phyloP scores from a whole-genome alignment of 2,329 filamentous ascomycete genomes.

The Alternaria novae-zelandiae region DNA sequence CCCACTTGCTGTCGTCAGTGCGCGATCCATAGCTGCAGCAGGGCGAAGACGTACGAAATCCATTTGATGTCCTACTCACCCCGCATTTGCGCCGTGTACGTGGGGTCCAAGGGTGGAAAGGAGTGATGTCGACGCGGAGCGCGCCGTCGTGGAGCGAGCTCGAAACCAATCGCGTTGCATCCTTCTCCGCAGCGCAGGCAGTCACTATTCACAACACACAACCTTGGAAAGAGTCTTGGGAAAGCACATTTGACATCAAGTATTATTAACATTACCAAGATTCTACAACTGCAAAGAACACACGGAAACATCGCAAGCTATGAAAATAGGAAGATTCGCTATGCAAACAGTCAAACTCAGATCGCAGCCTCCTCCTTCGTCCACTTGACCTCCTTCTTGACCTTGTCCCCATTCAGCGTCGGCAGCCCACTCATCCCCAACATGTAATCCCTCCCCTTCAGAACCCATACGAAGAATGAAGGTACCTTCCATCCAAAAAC shows the following conservation, averaged over 20 bases:
- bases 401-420: slow-evolving; percentile 20
- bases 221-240: neutral
- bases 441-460: slow-evolving; percentile 53
- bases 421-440: slow-evolving; percentile 22
- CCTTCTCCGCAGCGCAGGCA: slow-evolving; percentile 12
- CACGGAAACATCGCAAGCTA: neutral
- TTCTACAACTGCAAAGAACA: neutral
- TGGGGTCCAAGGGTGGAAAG: slow-evolving; percentile 23
- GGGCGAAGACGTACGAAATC: slow-evolving; percentile 29
- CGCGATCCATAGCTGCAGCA: neutral
- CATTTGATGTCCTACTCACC: slow-evolving; percentile 31
- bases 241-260: neutral
- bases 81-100: slow-evolving; percentile 31
- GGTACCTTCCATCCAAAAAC: slow-evolving; percentile 49
- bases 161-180: slow-evolving; percentile 17
- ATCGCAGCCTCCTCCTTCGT: slow-evolving; percentile 32
- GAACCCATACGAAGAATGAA: slow-evolving; percentile 47
- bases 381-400: slow-evolving; percentile 37
- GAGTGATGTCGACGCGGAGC: slow-evolving; percentile 22
- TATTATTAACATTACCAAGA: neutral
- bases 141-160: slow-evolving; percentile 16
- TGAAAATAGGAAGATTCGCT: neutral
- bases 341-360: neutral
- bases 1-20: slow-evolving; percentile 56
- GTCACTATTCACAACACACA: neutral